phyloP scores from a whole-genome alignment of 768 basidiomycete species.

The Vishniacozyma victoriae region DNA sequence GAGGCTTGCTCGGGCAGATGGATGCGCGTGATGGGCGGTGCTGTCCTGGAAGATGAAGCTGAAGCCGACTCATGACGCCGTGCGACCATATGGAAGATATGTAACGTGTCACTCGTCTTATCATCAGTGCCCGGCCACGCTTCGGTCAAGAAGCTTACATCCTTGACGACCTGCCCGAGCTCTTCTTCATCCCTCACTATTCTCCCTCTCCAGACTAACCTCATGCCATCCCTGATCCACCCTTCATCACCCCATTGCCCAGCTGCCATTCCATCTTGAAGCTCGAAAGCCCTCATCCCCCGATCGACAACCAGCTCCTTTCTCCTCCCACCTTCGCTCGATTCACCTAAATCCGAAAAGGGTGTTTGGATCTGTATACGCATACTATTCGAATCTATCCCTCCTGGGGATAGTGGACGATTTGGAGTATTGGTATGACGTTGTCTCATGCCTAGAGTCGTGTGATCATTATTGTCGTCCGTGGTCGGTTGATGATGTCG shows the following conservation, averaged over 20 bases:
- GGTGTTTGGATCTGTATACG: constrained; percentile 27
- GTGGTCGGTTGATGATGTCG: constrained; percentile 1
- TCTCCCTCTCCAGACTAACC: constrained; percentile 37
- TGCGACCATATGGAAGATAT: constrained; percentile 31
- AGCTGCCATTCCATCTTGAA: constrained; percentile 24
- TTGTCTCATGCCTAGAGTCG: no score
- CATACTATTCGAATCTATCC: constrained; percentile 1
- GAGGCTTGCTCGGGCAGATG: background rate
- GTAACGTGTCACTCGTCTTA: constrained; percentile 12
- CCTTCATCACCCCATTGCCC: constrained; percentile 21
- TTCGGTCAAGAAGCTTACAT: constrained; percentile 18
- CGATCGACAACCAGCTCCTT: constrained; percentile 16
- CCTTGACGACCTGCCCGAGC: constrained; percentile 27
- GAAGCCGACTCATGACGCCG: constrained; percentile 10
- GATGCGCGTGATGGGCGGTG: background rate
- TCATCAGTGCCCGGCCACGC: constrained; percentile 4
- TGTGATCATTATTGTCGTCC: background rate
- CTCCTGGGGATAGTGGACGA: background rate
- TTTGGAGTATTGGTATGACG: background rate
- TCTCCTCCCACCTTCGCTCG: constrained; percentile 10
- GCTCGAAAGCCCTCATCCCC: constrained; percentile 5
- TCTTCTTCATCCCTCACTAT: constrained; percentile 33
- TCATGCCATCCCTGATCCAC: constrained; percentile 35
- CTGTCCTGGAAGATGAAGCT: constrained; percentile 1
- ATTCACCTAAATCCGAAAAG: constrained; percentile 13